Evolutionary conservation across 768 basidiomycete species (phyloP).

Genomic region (Auricularia heimuer): DNA sequence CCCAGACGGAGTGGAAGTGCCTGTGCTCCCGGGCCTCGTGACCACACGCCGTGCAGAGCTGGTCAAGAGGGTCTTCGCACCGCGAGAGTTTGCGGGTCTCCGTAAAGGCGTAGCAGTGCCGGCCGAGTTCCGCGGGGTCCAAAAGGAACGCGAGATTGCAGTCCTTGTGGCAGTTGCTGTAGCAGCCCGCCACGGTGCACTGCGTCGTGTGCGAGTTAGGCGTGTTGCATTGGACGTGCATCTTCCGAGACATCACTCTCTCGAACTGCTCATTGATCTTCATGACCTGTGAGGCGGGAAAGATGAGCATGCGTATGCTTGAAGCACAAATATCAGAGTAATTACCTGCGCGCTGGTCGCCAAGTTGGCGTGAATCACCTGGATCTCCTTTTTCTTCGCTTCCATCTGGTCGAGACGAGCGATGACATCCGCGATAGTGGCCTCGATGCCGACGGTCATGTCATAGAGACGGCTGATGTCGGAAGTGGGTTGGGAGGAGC

Average conservation of each 20-base stretch:
- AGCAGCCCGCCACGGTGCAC: not conserved
- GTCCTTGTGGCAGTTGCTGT: not conserved
- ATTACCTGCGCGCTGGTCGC: not conserved
- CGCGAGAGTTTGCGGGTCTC: not conserved
- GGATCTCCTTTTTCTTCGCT: no score
- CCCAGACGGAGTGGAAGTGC: constrained; percentile 13
- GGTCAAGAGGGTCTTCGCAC: not conserved
- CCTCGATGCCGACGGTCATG: not conserved
- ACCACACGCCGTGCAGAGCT: constrained; percentile 8
- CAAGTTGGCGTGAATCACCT: no score
- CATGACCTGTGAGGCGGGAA: not conserved
- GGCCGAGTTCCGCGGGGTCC: not conserved
- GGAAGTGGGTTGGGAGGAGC: not conserved
- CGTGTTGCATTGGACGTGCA: not conserved
- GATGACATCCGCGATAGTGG: not conserved
- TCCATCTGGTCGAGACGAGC: not conserved
- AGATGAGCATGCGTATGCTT: no score
- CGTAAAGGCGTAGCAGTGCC: not conserved
- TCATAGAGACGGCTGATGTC: not conserved
- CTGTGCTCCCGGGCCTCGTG: constrained; percentile 12
- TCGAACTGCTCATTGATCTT: not conserved
- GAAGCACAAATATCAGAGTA: not conserved
- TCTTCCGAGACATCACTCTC: not conserved
- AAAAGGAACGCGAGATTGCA: not conserved
- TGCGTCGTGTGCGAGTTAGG: not conserved